A percentile compares a stretch with the other conserved stretches of the same genome.
These are phyloP conservation scores for Prunus salicina DNA, from an alignment of 306 rosid species.

Conservation along the genomic window DNA sequence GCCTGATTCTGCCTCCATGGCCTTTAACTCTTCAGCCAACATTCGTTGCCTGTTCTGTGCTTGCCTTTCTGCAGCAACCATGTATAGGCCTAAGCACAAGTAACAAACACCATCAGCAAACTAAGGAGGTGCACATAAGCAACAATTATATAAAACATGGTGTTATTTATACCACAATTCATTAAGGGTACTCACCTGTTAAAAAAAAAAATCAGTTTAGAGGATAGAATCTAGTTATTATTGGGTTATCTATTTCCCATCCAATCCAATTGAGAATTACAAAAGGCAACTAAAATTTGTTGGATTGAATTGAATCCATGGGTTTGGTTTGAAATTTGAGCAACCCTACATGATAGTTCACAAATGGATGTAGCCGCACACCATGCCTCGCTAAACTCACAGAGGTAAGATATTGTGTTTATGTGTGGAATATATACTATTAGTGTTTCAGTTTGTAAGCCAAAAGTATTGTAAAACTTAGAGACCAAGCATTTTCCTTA, in stretches of 20 bases:
- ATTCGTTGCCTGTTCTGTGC: constrained; percentile 31
- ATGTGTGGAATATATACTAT: not conserved
- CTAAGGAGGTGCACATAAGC: not conserved
- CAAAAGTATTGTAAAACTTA: not conserved
- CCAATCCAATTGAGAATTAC: not conserved
- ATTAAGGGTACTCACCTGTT: not conserved
- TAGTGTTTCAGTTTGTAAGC: not conserved
- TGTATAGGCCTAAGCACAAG: constrained; percentile 35
- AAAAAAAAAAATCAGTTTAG: not conserved
- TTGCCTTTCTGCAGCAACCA: constrained; percentile 45
- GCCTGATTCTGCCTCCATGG: constrained; percentile 25
- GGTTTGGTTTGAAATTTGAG: not conserved
- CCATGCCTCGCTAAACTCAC: not conserved
- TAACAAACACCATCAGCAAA: constrained; percentile 6
- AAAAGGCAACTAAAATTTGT: not conserved
- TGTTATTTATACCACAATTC: not conserved
- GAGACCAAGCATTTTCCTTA: not conserved
- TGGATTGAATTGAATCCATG: not conserved
- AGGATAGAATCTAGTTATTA: not conserved
- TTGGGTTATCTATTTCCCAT: not conserved
- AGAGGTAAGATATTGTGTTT: not conserved
- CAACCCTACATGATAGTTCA: not conserved
- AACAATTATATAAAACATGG: not conserved
- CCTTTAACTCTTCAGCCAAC: constrained; percentile 32
- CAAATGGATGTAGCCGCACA: not conserved